Percentiles rank a stretch among this genome's conserved stretches.
Conservation (phyloP, 2,329 filamentous ascomycete species). For the Thermomyces lanuginosus region DNA sequence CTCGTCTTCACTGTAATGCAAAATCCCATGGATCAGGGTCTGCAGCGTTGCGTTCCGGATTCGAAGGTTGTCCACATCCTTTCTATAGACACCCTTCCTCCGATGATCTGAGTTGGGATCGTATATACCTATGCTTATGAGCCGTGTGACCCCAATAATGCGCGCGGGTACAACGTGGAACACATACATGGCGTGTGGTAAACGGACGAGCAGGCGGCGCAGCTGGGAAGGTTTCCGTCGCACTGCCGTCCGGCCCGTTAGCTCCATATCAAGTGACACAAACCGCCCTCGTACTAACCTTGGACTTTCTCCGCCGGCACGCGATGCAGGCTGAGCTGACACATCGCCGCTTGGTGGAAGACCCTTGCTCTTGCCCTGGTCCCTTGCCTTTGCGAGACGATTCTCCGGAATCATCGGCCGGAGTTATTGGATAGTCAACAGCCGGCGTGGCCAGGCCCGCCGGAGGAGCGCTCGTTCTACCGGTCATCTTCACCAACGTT, state of each 20-base stretch:
- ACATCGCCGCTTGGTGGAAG: conserved; percentile 49
- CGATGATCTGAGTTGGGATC: conserved; percentile 93
- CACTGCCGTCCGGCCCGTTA: conserved; percentile 35
- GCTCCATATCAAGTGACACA: neutral
- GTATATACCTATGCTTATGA: conserved; percentile 77
- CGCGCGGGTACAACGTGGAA: neutral
- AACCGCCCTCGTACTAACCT: conserved; percentile 26
- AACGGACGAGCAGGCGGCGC: conserved; percentile 88
- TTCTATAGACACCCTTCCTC: conserved; percentile 90
- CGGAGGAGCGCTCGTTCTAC: too few relatives aligned
- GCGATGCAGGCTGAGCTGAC: conserved; percentile 75
- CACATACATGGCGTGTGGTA: conserved; percentile 40
- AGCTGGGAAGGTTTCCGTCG: conserved; percentile 79
- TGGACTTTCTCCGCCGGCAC: conserved; percentile 62
- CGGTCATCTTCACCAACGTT: too few relatives aligned
- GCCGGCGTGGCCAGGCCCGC: too few relatives aligned
- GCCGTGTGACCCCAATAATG: conserved; percentile 6
- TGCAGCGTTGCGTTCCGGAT: conserved; percentile 76
- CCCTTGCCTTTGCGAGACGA: conserved; percentile 12
- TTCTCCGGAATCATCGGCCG: conserved; percentile 1
- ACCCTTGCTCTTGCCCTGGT: conserved; percentile 15
- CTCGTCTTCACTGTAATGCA: conserved; percentile 80
- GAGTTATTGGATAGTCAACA: too few relatives aligned
- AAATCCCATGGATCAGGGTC: conserved; percentile 78
- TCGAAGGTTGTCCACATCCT: conserved; percentile 78